Evolutionary conservation across 345 rosid species (phyloP).

Genomic region (Moricandia moricandioides): DNA sequence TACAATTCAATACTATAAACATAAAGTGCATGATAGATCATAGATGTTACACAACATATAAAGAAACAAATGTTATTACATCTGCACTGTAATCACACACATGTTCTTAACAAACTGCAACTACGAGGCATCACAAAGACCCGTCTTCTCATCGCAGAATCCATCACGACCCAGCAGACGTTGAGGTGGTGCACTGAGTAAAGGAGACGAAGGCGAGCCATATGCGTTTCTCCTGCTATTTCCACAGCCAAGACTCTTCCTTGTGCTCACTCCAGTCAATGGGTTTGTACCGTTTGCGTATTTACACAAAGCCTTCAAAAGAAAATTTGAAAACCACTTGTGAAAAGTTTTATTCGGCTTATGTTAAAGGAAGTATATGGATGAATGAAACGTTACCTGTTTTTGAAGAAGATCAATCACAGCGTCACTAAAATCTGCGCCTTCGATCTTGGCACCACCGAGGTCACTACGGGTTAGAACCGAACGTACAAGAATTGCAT

Average conservation of each 20-base stretch:
- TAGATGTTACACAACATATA: constrained; percentile 16
- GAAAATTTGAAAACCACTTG: background rate
- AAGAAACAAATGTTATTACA: constrained; percentile 1
- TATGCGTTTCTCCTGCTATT: constrained; percentile 79
- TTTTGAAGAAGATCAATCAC: constrained; percentile 86
- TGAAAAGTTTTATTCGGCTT: background rate
- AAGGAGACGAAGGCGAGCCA: constrained; percentile 83
- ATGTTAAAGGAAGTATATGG: background rate
- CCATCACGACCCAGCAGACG: constrained; percentile 87
- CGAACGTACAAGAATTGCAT: constrained; percentile 76
- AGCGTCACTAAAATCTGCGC: constrained; percentile 97
- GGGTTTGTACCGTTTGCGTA: constrained; percentile 90
- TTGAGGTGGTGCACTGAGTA: constrained; percentile 78
- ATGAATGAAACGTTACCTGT: constrained; percentile 46
- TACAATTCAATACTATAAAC: constrained; percentile 2
- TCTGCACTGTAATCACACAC: background rate
- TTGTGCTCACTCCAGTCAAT: constrained; percentile 73
- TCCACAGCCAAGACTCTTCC: constrained; percentile 85
- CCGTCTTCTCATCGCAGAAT: constrained; percentile 63
- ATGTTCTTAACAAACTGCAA: background rate
- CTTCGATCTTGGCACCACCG: constrained; percentile 63
- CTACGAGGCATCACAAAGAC: constrained; percentile 70
- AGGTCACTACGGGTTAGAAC: constrained; percentile 94
- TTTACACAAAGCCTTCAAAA: constrained; percentile 81
- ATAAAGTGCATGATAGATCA: too few relatives aligned